These are phyloP conservation scores for Tricholoma flavovirens DNA, from an alignment of 768 basidiomycete genomes.

Conservation along the genomic window DNA sequence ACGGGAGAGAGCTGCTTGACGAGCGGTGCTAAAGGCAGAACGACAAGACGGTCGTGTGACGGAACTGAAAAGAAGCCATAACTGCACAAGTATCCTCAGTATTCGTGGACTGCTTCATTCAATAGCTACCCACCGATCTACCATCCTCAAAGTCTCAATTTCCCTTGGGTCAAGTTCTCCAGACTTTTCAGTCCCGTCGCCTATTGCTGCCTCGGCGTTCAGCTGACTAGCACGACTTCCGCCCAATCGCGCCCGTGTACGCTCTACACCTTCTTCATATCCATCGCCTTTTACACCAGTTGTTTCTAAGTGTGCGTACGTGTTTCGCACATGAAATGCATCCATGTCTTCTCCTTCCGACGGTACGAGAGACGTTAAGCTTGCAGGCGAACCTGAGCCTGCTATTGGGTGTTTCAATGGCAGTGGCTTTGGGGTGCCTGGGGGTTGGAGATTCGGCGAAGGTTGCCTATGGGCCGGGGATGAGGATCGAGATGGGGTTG, in stretches of 20 bases:
- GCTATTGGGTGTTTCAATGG: constrained; percentile 32
- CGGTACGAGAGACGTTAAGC: constrained; percentile 58
- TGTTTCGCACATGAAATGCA: constrained; percentile 76
- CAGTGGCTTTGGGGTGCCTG: constrained; percentile 21
- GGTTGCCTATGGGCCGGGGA: constrained; percentile 16
- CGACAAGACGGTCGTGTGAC: constrained; percentile 79
- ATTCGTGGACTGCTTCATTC: background rate
- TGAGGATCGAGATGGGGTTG: constrained; percentile 26
- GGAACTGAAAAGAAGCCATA: constrained; percentile 87
- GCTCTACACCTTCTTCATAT: constrained; percentile 89
- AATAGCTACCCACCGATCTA: constrained; percentile 72
- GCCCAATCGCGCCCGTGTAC: constrained; percentile 73
- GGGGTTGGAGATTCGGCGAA: constrained; percentile 15
- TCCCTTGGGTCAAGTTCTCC: constrained; percentile 71
- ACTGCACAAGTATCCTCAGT: constrained; percentile 34
- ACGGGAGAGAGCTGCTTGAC: constrained; percentile 49
- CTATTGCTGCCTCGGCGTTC: constrained; percentile 49
- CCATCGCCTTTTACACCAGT: constrained; percentile 94
- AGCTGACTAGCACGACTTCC: constrained; percentile 52
- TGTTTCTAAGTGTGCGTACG: constrained; percentile 85
- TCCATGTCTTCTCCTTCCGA: constrained; percentile 80
- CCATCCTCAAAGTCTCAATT: constrained; percentile 58
- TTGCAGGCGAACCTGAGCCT: constrained; percentile 29
- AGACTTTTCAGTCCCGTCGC: constrained; percentile 53
- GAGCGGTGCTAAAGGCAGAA: constrained; percentile 58